Evolutionary conservation across 225 moss, liverwort and hornwort genomes (phyloP).

Genomic region (Physcomitrellopsis africana): DNA sequence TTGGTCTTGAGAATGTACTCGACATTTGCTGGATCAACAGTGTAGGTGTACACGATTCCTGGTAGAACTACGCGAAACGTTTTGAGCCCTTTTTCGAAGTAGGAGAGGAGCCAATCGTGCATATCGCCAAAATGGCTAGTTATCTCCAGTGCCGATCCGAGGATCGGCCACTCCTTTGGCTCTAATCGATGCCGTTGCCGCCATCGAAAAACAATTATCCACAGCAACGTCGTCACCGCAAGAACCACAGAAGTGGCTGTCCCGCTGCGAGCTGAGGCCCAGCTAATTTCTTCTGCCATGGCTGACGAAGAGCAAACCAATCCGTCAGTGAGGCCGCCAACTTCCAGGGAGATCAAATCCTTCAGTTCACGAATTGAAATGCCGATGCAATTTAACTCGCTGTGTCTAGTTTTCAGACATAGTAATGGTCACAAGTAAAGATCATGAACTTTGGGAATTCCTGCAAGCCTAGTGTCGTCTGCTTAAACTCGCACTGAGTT

Average conservation of each 20-base stretch:
- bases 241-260: neutral
- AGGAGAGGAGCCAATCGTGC: conserved; percentile 53
- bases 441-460: too few relatives aligned
- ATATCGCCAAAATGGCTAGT: conserved; percentile 40
- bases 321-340: too few relatives aligned
- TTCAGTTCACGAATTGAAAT: too few relatives aligned
- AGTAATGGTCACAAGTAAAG: too few relatives aligned
- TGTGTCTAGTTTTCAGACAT: too few relatives aligned
- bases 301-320: neutral
- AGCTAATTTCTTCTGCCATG: neutral
- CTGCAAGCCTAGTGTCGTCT: too few relatives aligned
- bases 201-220: conserved; percentile 39
- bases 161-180: conserved; percentile 51
- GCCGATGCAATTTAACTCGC: too few relatives aligned
- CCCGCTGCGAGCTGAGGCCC: neutral
- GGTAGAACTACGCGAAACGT: conserved; percentile 36
- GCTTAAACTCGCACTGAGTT: too few relatives aligned
- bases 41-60: conserved; percentile 45
- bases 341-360: too few relatives aligned
- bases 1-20: conserved; percentile 61
- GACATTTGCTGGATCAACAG: conserved; percentile 45
- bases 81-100: conserved; percentile 42
- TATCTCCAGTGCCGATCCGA: conserved; percentile 27
- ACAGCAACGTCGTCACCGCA: neutral
- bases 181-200: conserved; percentile 28